Conservation (phyloP, 352 stramenopile species). For the Phytophthora fragariaefolia region DNA sequence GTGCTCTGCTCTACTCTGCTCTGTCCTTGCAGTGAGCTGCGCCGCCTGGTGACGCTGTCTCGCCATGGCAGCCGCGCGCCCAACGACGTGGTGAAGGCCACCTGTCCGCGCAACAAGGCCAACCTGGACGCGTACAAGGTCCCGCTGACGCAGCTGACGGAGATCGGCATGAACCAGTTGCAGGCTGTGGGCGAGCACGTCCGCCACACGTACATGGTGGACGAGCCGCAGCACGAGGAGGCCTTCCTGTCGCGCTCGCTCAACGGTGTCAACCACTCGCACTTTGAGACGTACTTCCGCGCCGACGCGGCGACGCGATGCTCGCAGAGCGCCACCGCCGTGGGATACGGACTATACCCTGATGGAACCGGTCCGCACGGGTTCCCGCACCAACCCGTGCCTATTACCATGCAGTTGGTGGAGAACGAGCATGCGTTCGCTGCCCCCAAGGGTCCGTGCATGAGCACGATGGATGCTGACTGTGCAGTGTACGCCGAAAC, state of each 20-base stretch:
- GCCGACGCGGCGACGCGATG: slow-evolving; percentile 82
- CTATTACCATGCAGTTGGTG: slow-evolving; percentile 87
- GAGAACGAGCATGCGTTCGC: slow-evolving; percentile 88
- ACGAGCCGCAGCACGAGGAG: slow-evolving; percentile 42
- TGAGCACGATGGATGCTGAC: slow-evolving; percentile 54
- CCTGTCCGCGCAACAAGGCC: slow-evolving; percentile 70
- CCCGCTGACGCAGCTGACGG: slow-evolving; percentile 81
- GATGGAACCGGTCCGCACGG: slow-evolving; percentile 73
- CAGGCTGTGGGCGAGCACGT: slow-evolving; percentile 72
- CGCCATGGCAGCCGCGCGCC: slow-evolving; percentile 82
- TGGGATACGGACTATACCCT: slow-evolving; percentile 84
- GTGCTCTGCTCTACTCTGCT: background rate
- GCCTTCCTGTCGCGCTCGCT: slow-evolving; percentile 75
- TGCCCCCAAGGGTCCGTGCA: slow-evolving; percentile 80
- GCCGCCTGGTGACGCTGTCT: slow-evolving; percentile 78
- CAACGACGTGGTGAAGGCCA: slow-evolving; percentile 61
- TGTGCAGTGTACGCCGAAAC: slow-evolving; percentile 62
- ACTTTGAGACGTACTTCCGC: slow-evolving; percentile 90
- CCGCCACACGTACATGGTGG: slow-evolving; percentile 69
- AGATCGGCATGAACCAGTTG: slow-evolving; percentile 84
- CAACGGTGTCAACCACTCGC: slow-evolving; percentile 71
- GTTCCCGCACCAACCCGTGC: slow-evolving; percentile 76
- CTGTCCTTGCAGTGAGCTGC: slow-evolving; percentile 60
- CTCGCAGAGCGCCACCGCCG: slow-evolving; percentile 74
- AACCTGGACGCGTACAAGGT: slow-evolving; percentile 85